phyloP scores from a whole-genome alignment of 805 yeast species.

The Wickerhamiella dianesei region DNA sequence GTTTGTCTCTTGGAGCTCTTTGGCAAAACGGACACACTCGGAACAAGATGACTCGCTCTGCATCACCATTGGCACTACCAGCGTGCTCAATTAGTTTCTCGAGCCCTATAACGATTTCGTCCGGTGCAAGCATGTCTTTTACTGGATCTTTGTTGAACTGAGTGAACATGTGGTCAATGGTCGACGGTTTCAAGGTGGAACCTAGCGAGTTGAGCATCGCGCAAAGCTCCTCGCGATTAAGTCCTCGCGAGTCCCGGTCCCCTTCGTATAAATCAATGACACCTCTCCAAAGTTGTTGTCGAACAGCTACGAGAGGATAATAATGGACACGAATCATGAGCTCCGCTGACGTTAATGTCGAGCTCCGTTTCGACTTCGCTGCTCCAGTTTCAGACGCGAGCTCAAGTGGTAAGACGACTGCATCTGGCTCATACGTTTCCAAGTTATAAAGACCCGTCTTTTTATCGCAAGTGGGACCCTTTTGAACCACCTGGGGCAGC shows the following conservation, averaged over 20 bases:
- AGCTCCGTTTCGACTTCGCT: background rate
- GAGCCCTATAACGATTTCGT: slow-evolving; percentile 42
- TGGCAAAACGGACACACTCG: slow-evolving; percentile 73
- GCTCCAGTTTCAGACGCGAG: slow-evolving; percentile 12
- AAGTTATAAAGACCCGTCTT: slow-evolving; percentile 25
- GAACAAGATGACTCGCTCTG: slow-evolving; percentile 40
- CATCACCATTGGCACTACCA: background rate
- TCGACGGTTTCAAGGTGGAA: slow-evolving; percentile 29
- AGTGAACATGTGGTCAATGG: slow-evolving; percentile 23
- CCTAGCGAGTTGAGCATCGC: slow-evolving; percentile 56
- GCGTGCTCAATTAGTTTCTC: slow-evolving; percentile 26
- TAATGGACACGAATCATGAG: slow-evolving; percentile 50
- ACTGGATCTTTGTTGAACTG: slow-evolving; percentile 23
- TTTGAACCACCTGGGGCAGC: slow-evolving; percentile 33
- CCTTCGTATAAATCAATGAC: slow-evolving; percentile 42
- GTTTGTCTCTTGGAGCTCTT: slow-evolving; percentile 23
- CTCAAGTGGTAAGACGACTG: slow-evolving; percentile 12
- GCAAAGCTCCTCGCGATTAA: slow-evolving; percentile 36
- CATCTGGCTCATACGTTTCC: slow-evolving; percentile 10
- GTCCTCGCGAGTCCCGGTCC: background rate
- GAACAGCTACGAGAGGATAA: slow-evolving; percentile 48
- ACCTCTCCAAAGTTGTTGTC: slow-evolving; percentile 57
- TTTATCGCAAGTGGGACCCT: slow-evolving; percentile 25
- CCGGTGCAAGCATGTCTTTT: slow-evolving; percentile 34
- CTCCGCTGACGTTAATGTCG: slow-evolving; percentile 14